Conservation (phyloP, 1,139 yeast genomes). For the Hansenula lynferdii region DNA sequence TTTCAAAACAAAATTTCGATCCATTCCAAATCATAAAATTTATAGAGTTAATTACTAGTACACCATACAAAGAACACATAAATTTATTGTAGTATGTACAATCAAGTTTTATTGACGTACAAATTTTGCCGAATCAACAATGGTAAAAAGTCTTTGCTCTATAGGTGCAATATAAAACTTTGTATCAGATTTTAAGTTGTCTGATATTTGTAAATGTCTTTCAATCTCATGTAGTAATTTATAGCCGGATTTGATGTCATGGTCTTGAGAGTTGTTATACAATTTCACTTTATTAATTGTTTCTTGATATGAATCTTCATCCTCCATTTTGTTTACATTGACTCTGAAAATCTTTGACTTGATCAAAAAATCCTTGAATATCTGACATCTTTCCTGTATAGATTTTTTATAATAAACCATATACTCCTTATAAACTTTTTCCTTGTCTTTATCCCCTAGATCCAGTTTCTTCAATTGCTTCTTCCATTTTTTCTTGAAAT, state of each 20-base stretch:
- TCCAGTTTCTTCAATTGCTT: constrained; percentile 25
- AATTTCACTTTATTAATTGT: neutral
- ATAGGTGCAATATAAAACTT: constrained; percentile 15
- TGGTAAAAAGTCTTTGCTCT: constrained; percentile 1
- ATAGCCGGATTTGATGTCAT: constrained; percentile 1
- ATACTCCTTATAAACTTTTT: constrained; percentile 33
- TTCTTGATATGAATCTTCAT: neutral
- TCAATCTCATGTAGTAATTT: constrained; percentile 6
- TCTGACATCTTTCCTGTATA: constrained; percentile 5
- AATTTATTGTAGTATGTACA: too few species aligned
- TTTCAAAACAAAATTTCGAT: too few species aligned
- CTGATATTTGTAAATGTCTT: constrained; percentile 7
- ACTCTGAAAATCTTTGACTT: constrained; percentile 17
- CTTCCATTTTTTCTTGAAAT: constrained; percentile 38
- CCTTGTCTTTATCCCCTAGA: constrained; percentile 34
- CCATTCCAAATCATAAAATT: too few species aligned
- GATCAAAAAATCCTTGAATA: constrained; percentile 13
- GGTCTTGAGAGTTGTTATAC: neutral
- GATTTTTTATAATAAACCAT: constrained; percentile 14
- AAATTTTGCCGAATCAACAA: constrained; percentile 2
- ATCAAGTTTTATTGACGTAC: too few species aligned
- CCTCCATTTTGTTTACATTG: constrained; percentile 3
- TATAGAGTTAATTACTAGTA: too few species aligned
- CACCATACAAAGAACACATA: too few species aligned
- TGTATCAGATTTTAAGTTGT: constrained; percentile 8